A percentile compares a stretch with the other conserved stretches of the same genome.
Evolutionary conservation across 768 basidiomycete genomes (phyloP).

Genomic region (Auriscalpium vulgare): DNA sequence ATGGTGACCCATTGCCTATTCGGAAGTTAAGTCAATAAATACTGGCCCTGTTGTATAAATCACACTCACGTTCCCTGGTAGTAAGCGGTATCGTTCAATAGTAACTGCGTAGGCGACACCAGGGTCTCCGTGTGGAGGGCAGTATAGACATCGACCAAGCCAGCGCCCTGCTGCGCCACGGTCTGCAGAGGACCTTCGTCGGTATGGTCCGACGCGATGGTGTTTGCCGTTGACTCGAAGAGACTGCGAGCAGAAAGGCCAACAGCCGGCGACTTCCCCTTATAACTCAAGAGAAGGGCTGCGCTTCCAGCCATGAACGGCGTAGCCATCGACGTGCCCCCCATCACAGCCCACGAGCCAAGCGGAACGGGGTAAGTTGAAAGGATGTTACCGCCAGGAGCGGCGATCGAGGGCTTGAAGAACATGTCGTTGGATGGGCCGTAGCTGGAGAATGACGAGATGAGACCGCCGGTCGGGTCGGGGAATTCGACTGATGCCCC

Average conservation of each 20-base stretch:
- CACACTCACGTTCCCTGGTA: slow-evolving; percentile 34
- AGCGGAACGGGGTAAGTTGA: slow-evolving; percentile 36
- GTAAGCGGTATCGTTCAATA: slow-evolving; percentile 58
- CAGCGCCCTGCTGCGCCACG: slow-evolving; percentile 45
- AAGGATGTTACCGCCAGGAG: slow-evolving; percentile 45
- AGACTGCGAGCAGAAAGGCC: background rate
- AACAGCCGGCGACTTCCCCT: background rate
- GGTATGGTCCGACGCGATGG: slow-evolving; percentile 20
- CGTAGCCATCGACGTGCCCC: slow-evolving; percentile 35
- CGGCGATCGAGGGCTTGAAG: slow-evolving; percentile 46
- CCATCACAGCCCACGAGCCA: slow-evolving; percentile 32
- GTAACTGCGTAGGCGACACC: slow-evolving; percentile 47
- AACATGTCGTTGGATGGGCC: slow-evolving; percentile 55
- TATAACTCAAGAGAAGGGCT: background rate
- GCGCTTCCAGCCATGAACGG: slow-evolving; percentile 18
- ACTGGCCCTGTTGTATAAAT: slow-evolving; percentile 5
- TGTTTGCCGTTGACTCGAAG: background rate
- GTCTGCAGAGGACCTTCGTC: slow-evolving; percentile 46
- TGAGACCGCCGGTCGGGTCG: slow-evolving; percentile 48
- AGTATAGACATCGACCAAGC: slow-evolving; percentile 40
- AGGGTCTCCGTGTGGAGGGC: slow-evolving; percentile 46
- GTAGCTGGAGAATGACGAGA: slow-evolving; percentile 50
- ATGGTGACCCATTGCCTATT: slow-evolving; percentile 42
- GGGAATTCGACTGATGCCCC: slow-evolving; percentile 34
- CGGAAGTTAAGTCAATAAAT: background rate